Base-by-base conservation (phyloP, 2,329 filamentous ascomycete genomes). In the Lomentospora prolificans region DNA sequence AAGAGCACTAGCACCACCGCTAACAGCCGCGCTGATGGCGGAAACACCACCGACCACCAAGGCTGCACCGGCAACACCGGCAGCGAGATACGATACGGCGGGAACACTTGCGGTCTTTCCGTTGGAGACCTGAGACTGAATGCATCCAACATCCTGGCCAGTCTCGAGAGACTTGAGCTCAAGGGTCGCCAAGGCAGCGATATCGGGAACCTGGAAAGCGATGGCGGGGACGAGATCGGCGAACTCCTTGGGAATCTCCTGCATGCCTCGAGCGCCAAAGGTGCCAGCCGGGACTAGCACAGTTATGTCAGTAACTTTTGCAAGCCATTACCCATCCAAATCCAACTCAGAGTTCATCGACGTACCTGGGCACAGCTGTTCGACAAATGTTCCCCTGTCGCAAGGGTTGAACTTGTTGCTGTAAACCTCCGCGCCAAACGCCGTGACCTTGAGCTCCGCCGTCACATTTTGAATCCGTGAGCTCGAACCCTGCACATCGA, bases 191-290 rank as follows among this genome's bases (percentile, higher is more conserved):
- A 86, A 73, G 36, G 92, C 92, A 56, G 92, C 86, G 62, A 99
- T 86, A 67, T 99, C 91, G 52, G 94, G 94, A 30, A 99, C 77
- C 58, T 82, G 80, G 73, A 96, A 99, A 10, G 92, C 92, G 61
- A 99, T 95, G 2, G 82, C 74, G 1, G 94, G 94, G 41, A 99
- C 92, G 70, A 87, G 72, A 55, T 78, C 78, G 56, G 89, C 84
- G 65, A 85, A 92, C 58, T 84, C 65, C 0, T 79, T 70, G 14
- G 90, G 87, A 39, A 99, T 87, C 28, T 75, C 70, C 67, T 94
- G 86, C 3, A 72, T 73, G 50, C 90, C 92, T 46, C 74, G 72
- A 6, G 92, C 90, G 12, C 81, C 71, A 65, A 97, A 99, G 4
- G 70, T 72, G 24, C 89, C 87, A 3, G 76, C 74, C 10, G 91